These are phyloP conservation scores for Pythium pyrilobum DNA, from an alignment of 352 stramenopile genomes.

Conservation along the genomic window DNA sequence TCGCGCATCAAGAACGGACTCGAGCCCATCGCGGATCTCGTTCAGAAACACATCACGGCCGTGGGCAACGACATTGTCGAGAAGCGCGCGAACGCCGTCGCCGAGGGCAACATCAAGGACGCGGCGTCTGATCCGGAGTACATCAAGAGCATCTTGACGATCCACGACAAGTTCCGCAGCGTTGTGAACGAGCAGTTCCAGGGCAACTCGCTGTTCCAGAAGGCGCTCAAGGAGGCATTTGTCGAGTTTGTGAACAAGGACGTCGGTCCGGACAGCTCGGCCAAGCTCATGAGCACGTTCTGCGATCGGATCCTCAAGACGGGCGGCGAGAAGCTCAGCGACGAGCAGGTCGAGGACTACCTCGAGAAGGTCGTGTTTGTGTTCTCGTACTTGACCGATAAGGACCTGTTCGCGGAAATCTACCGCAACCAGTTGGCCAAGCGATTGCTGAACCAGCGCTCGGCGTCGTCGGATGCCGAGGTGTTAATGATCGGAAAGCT, in stretches of 20 bases:
- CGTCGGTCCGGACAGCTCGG: constrained; percentile 95
- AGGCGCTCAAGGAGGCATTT: constrained; percentile 99
- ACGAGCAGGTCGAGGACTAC: constrained; percentile 96
- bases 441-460: constrained; percentile 97
- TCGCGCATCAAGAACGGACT: constrained; percentile 94
- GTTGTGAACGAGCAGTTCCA: constrained; percentile 97
- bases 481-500: constrained; percentile 99
- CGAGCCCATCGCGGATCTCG: constrained; percentile 94
- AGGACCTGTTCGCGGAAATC: constrained; percentile 99
- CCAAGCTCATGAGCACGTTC: constrained; percentile 99
- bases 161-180: constrained; percentile 97
- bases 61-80: constrained; percentile 87
- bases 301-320: constrained; percentile 99
- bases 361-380: constrained; percentile 98
- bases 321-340: constrained; percentile 96
- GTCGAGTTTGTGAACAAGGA: constrained; percentile 99
- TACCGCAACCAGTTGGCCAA: constrained; percentile 99
- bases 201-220: constrained; percentile 97
- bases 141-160: constrained; percentile 97
- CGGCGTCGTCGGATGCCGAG: constrained; percentile 96
- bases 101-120: constrained; percentile 92
- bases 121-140: constrained; percentile 92
- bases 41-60: constrained; percentile 94
- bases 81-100: constrained; percentile 76
- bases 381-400: constrained; percentile 99